These are phyloP conservation scores for Barnettozyma californica DNA, from an alignment of 805 yeast species.

Conservation along the genomic window DNA sequence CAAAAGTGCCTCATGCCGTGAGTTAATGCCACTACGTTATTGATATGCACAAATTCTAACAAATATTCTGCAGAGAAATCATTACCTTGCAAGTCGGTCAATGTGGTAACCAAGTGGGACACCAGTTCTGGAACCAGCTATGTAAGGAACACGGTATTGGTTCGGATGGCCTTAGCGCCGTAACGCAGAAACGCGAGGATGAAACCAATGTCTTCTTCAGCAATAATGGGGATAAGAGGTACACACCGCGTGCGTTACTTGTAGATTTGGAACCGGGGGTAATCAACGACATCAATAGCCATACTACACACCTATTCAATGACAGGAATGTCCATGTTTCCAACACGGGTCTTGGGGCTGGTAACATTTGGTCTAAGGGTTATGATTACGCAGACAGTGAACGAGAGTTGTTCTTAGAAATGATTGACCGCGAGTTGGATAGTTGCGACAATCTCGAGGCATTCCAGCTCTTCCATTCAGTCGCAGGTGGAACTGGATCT, in stretches of 20 bases:
- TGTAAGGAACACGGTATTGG: conserved; percentile 81
- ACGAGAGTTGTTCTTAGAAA: conserved; percentile 69
- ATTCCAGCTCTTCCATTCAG: conserved; percentile 87
- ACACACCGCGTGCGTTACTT: conserved; percentile 82
- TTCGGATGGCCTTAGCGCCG: conserved; percentile 28
- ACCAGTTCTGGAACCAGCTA: conserved; percentile 86
- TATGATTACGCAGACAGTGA: conserved; percentile 66
- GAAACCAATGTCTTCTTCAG: conserved; percentile 82
- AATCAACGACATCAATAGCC: conserved; percentile 52
- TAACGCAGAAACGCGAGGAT: conserved; percentile 44
- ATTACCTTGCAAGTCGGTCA: conserved; percentile 79
- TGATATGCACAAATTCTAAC: not conserved
- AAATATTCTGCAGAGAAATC: conserved; percentile 41
- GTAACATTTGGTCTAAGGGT: conserved; percentile 94
- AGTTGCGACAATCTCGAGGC: conserved; percentile 86
- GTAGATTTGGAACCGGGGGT: conserved; percentile 91
- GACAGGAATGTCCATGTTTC: conserved; percentile 78
- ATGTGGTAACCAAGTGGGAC: conserved; percentile 95
- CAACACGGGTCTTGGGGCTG: conserved; percentile 88
- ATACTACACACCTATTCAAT: conserved; percentile 63
- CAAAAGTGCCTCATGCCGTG: conserved; percentile 7
- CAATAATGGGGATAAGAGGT: conserved; percentile 65
- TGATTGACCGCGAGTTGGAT: conserved; percentile 86
- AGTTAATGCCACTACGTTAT: not conserved
- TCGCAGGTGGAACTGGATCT: conserved; percentile 98